Evolutionary conservation across 2,329 filamentous ascomycete genomes (phyloP).

Genomic region (Rhytidhysteron rufulum): DNA sequence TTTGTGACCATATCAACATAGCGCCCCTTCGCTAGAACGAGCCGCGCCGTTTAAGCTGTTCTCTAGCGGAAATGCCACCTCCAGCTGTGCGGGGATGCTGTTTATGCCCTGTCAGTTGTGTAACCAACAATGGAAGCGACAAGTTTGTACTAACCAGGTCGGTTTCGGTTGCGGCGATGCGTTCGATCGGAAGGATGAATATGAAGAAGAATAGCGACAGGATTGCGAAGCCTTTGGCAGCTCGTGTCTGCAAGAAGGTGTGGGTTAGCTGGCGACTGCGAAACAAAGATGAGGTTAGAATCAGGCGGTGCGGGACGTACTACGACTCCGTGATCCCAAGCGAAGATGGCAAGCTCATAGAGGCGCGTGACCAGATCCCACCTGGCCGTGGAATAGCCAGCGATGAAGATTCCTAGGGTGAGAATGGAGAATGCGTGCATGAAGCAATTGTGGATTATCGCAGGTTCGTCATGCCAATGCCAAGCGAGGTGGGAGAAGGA

Average conservation of each 20-base stretch:
- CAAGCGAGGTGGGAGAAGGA: background rate
- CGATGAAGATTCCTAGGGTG: constrained; percentile 97
- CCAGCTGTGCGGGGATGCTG: constrained; percentile 79
- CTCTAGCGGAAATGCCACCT: constrained; percentile 85
- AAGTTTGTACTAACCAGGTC: constrained; percentile 60
- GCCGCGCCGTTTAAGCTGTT: constrained; percentile 88
- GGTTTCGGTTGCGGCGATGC: constrained; percentile 76
- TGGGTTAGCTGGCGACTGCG: constrained; percentile 4
- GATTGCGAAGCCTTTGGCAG: constrained; percentile 77
- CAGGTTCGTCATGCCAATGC: constrained; percentile 20
- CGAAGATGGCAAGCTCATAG: constrained; percentile 95
- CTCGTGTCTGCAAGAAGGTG: constrained; percentile 60
- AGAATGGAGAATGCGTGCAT: constrained; percentile 99
- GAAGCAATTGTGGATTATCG: constrained; percentile 40
- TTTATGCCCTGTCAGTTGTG: constrained; percentile 9
- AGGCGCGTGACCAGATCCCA: constrained; percentile 97
- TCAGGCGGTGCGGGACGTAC: constrained; percentile 55
- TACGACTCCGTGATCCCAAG: constrained; percentile 97
- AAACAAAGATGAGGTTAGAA: constrained; percentile 3
- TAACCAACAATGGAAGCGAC: background rate
- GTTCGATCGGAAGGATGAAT: constrained; percentile 78
- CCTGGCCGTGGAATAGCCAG: constrained; percentile 97
- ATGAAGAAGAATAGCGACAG: constrained; percentile 82
- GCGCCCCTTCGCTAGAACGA: constrained; percentile 68
- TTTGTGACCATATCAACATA: constrained; percentile 62